Evolutionary conservation across 306 rosid genomes (phyloP).

Genomic region (Styphnolobium japonicum): DNA sequence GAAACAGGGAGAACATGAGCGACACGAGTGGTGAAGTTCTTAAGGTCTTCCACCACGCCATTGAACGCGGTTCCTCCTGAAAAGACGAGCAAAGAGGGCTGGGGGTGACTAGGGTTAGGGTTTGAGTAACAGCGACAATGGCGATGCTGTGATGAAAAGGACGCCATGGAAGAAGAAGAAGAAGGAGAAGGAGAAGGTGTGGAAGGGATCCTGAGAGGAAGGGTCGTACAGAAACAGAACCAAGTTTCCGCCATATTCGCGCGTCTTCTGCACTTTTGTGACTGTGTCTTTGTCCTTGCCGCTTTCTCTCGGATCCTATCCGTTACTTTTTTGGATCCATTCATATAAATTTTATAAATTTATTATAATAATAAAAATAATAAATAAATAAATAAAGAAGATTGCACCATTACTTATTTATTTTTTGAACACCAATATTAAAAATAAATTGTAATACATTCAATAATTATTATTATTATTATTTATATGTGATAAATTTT

Average conservation of each 20-base stretch:
- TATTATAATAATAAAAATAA: too few species aligned
- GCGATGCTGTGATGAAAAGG: slow-evolving; percentile 33
- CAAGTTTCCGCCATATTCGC: slow-evolving; percentile 55
- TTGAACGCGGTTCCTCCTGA: slow-evolving; percentile 96
- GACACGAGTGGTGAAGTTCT: slow-evolving; percentile 71
- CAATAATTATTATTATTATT: too few species aligned
- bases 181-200: slow-evolving; percentile 14
- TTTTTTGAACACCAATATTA: too few species aligned
- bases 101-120: slow-evolving; percentile 36
- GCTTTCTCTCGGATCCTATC: too few species aligned
- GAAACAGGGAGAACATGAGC: slow-evolving; percentile 99
- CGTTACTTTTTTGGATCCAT: too few species aligned
- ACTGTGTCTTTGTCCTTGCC: background rate
- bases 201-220: slow-evolving; percentile 16
- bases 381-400: too few species aligned
- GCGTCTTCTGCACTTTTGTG: slow-evolving; percentile 2
- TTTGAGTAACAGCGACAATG: slow-evolving; percentile 46
- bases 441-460: too few species aligned
- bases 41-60: slow-evolving; percentile 85
- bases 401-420: too few species aligned
- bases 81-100: slow-evolving; percentile 79
- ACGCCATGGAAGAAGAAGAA: slow-evolving; percentile 47
- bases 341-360: too few species aligned
- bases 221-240: slow-evolving; percentile 35
- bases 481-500: too few species aligned